Conservation (phyloP, 1,284 basidiomycete genomes). For the Grifola frondosa region DNA sequence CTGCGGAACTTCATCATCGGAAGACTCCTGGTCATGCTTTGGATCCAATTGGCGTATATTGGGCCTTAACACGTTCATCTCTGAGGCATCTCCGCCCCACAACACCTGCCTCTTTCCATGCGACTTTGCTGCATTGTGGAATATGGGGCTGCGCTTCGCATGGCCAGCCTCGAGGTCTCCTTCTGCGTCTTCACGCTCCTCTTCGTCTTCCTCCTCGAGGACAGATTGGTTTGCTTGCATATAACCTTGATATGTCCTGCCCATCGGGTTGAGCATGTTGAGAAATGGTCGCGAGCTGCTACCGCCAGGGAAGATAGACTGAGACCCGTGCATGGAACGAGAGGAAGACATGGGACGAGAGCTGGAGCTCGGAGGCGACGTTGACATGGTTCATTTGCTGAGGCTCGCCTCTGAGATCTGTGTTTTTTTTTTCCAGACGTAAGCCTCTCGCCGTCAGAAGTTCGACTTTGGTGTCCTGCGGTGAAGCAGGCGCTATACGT, state of each 20-base stretch:
- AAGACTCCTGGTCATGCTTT: constrained; percentile 56
- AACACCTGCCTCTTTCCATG: constrained; percentile 52
- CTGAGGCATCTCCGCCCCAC: constrained; percentile 54
- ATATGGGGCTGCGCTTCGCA: constrained; percentile 29
- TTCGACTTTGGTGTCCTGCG: too few species aligned
- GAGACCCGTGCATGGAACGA: constrained; percentile 34
- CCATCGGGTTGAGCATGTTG: constrained; percentile 80
- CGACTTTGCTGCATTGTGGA: constrained; percentile 35
- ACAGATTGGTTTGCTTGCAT: constrained; percentile 65
- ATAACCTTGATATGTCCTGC: constrained; percentile 67
- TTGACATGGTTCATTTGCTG: constrained; percentile 12
- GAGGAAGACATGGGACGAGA: constrained; percentile 16
- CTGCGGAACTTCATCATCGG: constrained; percentile 79
- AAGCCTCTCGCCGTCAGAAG: too few species aligned
- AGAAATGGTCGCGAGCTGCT: constrained; percentile 72
- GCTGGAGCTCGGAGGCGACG: constrained; percentile 11
- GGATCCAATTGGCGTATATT: constrained; percentile 65
- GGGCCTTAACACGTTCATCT: constrained; percentile 57
- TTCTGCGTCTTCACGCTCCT: constrained; percentile 42
- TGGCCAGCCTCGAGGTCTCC: constrained; percentile 53
- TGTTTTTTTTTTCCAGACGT: too few species aligned
- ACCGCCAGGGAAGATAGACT: constrained; percentile 46
- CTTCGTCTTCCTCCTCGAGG: constrained; percentile 62
- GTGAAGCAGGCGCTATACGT: too few species aligned
- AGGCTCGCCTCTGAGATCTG: too few species aligned